Conservation (phyloP, 2,329 filamentous ascomycete genomes). For the Thielaviopsis euricoi region DNA sequence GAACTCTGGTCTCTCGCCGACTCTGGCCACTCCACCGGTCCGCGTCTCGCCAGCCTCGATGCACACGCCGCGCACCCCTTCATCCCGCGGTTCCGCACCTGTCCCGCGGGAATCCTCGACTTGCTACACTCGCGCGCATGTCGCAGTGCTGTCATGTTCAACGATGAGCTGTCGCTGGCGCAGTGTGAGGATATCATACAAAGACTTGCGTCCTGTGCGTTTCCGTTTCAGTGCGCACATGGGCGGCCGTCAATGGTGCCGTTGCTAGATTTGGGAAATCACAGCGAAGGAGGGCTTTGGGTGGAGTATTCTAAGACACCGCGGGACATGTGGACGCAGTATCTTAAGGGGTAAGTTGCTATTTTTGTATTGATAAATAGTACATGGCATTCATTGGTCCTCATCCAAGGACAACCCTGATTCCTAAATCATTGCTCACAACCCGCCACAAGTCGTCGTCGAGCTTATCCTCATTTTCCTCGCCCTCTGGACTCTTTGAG, state of each 20-base stretch:
- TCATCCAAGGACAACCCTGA: slow-evolving; percentile 43
- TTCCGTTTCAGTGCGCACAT: slow-evolving; percentile 76
- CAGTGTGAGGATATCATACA: slow-evolving; percentile 43
- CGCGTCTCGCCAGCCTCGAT: not conserved
- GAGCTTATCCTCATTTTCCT: slow-evolving; percentile 9
- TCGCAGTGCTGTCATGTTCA: slow-evolving; percentile 76
- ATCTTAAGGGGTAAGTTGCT: not conserved
- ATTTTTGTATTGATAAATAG: not conserved
- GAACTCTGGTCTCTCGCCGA: slow-evolving; percentile 56
- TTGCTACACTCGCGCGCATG: slow-evolving; percentile 62
- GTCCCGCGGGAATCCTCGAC: slow-evolving; percentile 60
- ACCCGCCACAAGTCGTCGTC: slow-evolving; percentile 34
- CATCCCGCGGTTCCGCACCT: slow-evolving; percentile 47
- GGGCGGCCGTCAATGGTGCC: slow-evolving; percentile 52
- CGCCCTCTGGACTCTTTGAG: slow-evolving; percentile 10
- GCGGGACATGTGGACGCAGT: slow-evolving; percentile 6
- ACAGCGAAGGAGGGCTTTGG: not conserved
- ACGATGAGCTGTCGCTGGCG: slow-evolving; percentile 42
- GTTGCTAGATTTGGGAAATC: slow-evolving; percentile 33
- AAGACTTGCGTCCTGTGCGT: slow-evolving; percentile 43
- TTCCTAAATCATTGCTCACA: slow-evolving; percentile 40
- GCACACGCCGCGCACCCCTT: slow-evolving; percentile 24
- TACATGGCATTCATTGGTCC: not conserved
- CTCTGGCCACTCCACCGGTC: slow-evolving; percentile 14
- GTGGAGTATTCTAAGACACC: not conserved